Percentiles rank a stretch among this genome's conserved stretches.
phyloP scores from a whole-genome alignment of 2,329 filamentous ascomycete genomes.

The Ceratocystis smalleyi region DNA sequence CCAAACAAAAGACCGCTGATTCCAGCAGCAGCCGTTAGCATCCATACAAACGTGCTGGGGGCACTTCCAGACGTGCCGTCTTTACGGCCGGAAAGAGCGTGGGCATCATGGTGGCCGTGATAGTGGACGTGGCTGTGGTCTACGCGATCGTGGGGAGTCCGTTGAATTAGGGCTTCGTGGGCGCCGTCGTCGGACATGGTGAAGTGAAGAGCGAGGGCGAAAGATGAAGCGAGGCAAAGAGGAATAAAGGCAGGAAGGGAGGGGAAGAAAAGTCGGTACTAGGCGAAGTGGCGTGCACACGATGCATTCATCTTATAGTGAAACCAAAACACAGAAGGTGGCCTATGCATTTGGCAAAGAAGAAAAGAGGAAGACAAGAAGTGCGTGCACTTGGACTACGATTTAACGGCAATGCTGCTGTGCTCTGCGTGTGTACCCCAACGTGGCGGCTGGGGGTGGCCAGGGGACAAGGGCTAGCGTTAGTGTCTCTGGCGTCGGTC shows the following conservation, averaged over 20 bases:
- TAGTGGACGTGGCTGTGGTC: constrained; percentile 20
- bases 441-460: not conserved
- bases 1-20: constrained; percentile 54
- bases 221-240: not conserved
- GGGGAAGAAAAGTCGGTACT: not conserved
- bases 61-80: constrained; percentile 24
- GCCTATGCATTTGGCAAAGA: not conserved
- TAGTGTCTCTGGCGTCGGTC: too few relatives aligned
- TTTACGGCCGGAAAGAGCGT: constrained; percentile 17
- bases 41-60: constrained; percentile 36
- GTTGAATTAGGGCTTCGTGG: constrained; percentile 5
- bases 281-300: not conserved
- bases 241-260: not conserved
- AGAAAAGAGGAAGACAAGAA: constrained; percentile 5
- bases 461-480: too few relatives aligned
- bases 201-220: not conserved
- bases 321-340: not conserved
- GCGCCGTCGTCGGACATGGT: constrained; percentile 9
- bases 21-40: constrained; percentile 48
- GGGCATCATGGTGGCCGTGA: constrained; percentile 19
- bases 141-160: constrained; percentile 13
- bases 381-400: not conserved
- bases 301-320: constrained; percentile 3
- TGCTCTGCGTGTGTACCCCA: not conserved
- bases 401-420: not conserved